Base-by-base conservation (phyloP, 495 filamentous ascomycete genomes). In the Chaetomidium leptoderma region DNA sequence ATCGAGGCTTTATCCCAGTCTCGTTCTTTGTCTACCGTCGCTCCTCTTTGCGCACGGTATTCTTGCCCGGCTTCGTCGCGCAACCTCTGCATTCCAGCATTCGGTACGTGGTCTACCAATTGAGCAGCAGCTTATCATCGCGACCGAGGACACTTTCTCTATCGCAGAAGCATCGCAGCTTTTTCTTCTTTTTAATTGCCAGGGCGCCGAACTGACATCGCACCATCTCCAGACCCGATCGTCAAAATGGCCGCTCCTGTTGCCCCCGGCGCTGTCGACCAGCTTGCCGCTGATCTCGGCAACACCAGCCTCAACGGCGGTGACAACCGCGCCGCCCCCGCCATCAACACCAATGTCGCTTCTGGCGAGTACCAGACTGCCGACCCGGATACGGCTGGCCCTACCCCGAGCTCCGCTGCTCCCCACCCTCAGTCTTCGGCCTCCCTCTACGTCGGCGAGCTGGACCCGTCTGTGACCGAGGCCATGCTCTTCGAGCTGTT, bases 401-500 rank as follows among this genome's bases (percentile, higher is more conserved):
- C 83, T 48, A 89, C 88, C 59, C 86, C 89, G 59, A 84, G 83
- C 73, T 87, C 90, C 57, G 83, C 84, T 59, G 77, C 83, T 53
- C 85, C 86, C 50, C 81, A 83, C 66, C 83, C 83, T 42, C 89
- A 93, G 76, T 89, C 90, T 55, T 97, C 93, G 39, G 93, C 95
- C 55, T 99, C 93, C 35, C 89, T 99, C 67, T 99, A 99, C 72
- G 93, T 99, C 63, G 93, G 93, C 72, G 93, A 99, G 78, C 90
- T 99, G 63, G 93, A 99, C 75, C 84, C 88, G 55, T 90, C 89
- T 50, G 93, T 99, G 70, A 99, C 93, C 55, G 93, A 99, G 83
- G 93, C 93, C 63, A 99, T 99, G 93, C 90, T 99, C 71, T 99
- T 97, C 76, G 95, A 99, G 84, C 89, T 99, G 30, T 99, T 99